A percentile compares a stretch with the other conserved stretches of the same genome.
Conservation (phyloP, 164 flowering plant species). For the Magnolia officinalis region DNA sequence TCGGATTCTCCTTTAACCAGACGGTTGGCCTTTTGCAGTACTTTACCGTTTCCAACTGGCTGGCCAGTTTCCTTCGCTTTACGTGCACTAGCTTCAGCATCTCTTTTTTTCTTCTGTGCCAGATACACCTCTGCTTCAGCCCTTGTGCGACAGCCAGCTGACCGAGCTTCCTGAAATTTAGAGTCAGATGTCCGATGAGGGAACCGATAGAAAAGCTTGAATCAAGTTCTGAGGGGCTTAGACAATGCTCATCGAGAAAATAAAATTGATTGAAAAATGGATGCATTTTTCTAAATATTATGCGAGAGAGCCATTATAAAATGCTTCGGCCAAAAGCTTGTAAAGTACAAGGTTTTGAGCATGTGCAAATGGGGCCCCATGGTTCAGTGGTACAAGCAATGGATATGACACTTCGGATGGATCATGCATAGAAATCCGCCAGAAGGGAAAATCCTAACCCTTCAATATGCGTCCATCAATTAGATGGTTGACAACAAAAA, state of each 20-base stretch:
- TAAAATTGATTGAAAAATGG: not conserved
- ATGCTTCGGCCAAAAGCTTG: not conserved
- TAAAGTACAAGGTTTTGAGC: not conserved
- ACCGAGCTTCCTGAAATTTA: constrained; percentile 63
- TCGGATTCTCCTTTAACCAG: constrained; percentile 38
- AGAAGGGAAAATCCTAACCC: not conserved
- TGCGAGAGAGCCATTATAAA: not conserved
- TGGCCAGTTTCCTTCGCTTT: constrained; percentile 44
- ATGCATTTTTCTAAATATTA: not conserved
- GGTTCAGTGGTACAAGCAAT: not conserved
- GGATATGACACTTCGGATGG: not conserved
- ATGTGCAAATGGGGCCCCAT: not conserved
- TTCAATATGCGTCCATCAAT: not conserved
- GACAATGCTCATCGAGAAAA: not conserved
- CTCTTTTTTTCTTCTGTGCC: constrained; percentile 55
- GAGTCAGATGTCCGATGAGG: not conserved
- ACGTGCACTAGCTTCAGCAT: constrained; percentile 56
- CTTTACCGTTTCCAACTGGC: constrained; percentile 52
- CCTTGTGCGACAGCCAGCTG: constrained; percentile 76
- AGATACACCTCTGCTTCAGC: constrained; percentile 67
- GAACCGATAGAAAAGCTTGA: not conserved
- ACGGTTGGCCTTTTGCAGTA: constrained; percentile 35
- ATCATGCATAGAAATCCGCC: not conserved
- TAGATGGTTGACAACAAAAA: too few species aligned
- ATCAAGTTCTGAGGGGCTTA: not conserved